Evolutionary conservation across 2,329 filamentous ascomycete species (phyloP).

Genomic region (Pseudonectria foliicola): DNA sequence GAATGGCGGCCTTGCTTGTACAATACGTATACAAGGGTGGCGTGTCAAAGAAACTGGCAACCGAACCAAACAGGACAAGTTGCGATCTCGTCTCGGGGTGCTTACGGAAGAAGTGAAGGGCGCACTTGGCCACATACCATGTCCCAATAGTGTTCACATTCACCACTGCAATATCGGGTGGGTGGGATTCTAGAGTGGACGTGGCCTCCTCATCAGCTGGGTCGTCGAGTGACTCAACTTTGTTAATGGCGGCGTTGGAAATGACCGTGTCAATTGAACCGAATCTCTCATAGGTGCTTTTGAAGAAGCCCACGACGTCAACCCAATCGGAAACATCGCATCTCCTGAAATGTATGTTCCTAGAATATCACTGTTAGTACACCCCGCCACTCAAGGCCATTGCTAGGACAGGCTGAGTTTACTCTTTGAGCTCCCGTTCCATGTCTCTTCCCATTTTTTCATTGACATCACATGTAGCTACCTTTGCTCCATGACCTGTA

Average conservation of each 20-base stretch:
- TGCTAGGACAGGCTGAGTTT: no score
- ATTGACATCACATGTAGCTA: neutral
- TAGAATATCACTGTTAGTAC: neutral
- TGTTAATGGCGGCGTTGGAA: conserved; percentile 4
- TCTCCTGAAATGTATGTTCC: conserved; percentile 1
- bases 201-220: neutral
- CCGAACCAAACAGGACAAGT: conserved; percentile 3
- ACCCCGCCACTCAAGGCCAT: no score
- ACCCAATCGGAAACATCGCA: conserved; percentile 4
- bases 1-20: conserved; percentile 3
- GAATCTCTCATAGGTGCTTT: neutral
- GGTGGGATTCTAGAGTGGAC: neutral
- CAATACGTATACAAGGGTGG: conserved; percentile 5
- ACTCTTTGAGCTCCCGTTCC: neutral
- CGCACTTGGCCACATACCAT: conserved; percentile 3
- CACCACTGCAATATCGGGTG: conserved; percentile 1
- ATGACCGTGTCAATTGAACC: conserved; percentile 3
- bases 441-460: neutral
- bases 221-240: conserved; percentile 1
- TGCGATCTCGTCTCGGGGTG: conserved; percentile 5
- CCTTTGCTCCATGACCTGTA: neutral
- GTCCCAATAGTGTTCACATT: conserved; percentile 5
- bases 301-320: conserved; percentile 1
- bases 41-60: conserved; percentile 3
- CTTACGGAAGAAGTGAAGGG: conserved; percentile 7